Evolutionary conservation across 75 land plant species (phyloP).

Genomic region (Selaginella tamariscina): DNA sequence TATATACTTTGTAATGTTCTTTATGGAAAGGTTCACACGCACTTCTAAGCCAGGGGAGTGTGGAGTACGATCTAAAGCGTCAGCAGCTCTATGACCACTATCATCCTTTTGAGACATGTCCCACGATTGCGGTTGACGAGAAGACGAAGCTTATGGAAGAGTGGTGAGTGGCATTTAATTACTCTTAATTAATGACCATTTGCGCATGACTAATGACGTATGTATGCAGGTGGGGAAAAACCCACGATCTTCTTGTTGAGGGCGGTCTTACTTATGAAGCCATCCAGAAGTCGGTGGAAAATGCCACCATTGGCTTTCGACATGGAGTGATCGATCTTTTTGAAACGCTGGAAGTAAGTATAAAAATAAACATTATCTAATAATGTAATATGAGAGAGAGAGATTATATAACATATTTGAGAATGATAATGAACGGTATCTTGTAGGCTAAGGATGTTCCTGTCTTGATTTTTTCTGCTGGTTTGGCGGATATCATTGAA

Average conservation of each 20-base stretch:
- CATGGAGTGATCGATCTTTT: constrained; percentile 69
- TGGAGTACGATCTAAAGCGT: constrained; percentile 67
- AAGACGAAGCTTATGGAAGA: constrained; percentile 92
- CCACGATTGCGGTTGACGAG: constrained; percentile 57
- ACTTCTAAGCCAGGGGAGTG: constrained; percentile 57
- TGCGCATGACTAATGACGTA: not conserved
- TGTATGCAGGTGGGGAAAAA: constrained; percentile 80
- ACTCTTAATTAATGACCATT: too few species aligned
- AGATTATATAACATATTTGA: too few species aligned
- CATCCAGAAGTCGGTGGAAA: constrained; percentile 55
- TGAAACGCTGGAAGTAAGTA: constrained; percentile 71
- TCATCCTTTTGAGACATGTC: constrained; percentile 68
- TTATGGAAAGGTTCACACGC: constrained; percentile 58
- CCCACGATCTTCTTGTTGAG: constrained; percentile 75
- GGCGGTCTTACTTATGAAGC: constrained; percentile 71
- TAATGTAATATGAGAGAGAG: too few species aligned
- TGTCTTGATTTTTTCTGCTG: constrained; percentile 87
- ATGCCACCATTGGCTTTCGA: constrained; percentile 57
- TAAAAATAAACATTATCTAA: too few species aligned
- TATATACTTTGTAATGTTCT: not conserved
- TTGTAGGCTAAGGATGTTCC: constrained; percentile 56
- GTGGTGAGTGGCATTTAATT: too few species aligned
- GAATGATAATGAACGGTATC: not conserved
- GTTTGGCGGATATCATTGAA: constrained; percentile 89
- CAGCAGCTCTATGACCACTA: constrained; percentile 53